phyloP scores from a whole-genome alignment of 2,329 filamentous ascomycete species.

The Truncatella angustata region DNA sequence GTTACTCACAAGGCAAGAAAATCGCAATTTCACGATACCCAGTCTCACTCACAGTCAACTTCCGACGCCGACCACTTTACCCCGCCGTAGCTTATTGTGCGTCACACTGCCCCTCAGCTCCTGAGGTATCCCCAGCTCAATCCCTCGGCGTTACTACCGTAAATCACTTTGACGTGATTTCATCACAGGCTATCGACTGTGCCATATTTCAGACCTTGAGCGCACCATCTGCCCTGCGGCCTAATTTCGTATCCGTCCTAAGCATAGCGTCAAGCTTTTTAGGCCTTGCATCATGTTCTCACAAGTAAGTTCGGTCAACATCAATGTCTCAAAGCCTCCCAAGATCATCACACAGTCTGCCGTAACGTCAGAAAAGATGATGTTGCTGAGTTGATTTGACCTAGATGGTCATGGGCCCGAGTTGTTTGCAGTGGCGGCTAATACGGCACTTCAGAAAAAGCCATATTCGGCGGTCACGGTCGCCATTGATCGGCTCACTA shows the following conservation, averaged over 20 bases:
- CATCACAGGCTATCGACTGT: background rate
- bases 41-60: background rate
- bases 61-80: conserved; percentile 1
- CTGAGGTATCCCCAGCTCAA: background rate
- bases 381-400: too few relatives aligned
- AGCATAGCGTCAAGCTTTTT: background rate
- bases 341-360: too few relatives aligned
- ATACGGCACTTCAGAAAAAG: conserved; percentile 57
- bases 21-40: background rate
- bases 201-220: too few relatives aligned
- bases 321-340: too few relatives aligned
- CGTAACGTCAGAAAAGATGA: too few relatives aligned
- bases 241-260: too few relatives aligned
- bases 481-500: conserved; percentile 84
- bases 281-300: conserved; percentile 14
- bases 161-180: background rate
- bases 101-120: conserved; percentile 5
- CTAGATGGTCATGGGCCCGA: too few relatives aligned
- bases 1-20: too few relatives aligned
- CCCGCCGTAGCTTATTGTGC: conserved; percentile 12
- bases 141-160: background rate
- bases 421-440: background rate
- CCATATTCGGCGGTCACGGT: conserved; percentile 94
- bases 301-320: too few relatives aligned
- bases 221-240: background rate